These are phyloP conservation scores for Leccinum variicolor DNA, from an alignment of 768 basidiomycete genomes.

Conservation along the genomic window DNA sequence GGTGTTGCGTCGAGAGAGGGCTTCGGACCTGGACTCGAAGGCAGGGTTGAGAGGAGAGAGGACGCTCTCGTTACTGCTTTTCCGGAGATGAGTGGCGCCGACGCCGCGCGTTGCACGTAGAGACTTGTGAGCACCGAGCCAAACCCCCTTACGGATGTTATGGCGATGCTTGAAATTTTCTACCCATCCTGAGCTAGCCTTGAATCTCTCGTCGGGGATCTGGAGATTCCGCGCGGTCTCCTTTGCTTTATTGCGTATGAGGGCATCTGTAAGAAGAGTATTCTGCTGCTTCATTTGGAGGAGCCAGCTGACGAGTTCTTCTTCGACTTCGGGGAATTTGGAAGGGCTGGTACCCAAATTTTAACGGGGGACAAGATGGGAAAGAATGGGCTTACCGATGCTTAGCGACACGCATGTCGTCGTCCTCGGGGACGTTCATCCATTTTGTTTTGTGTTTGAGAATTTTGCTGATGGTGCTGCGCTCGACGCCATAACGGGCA, in stretches of 20 bases:
- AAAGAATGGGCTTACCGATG: conserved; percentile 48
- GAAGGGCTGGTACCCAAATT: conserved; percentile 49
- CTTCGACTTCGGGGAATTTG: conserved; percentile 79
- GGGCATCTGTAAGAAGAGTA: conserved; percentile 58
- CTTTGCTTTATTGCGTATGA: conserved; percentile 62
- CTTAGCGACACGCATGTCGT: conserved; percentile 58
- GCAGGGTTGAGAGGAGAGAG: conserved; percentile 40
- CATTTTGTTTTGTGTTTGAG: conserved; percentile 82
- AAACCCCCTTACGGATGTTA: conserved; percentile 66
- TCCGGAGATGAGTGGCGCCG: conserved; percentile 34
- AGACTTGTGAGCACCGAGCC: conserved; percentile 41
- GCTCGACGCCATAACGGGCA: conserved; percentile 69
- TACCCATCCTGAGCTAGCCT: conserved; percentile 90
- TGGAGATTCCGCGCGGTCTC: conserved; percentile 55
- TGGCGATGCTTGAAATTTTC: conserved; percentile 88
- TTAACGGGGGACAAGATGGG: conserved; percentile 8
- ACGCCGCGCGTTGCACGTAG: conserved; percentile 31
- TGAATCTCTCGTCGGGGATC: conserved; percentile 73
- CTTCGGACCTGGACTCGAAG: conserved; percentile 34
- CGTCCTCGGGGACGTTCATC: conserved; percentile 64
- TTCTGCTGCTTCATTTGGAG: conserved; percentile 47
- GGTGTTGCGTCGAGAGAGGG: conserved; percentile 24
- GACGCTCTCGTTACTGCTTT: conserved; percentile 32
- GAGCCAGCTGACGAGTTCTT: conserved; percentile 58
- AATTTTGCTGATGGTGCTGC: conserved; percentile 93